Percentiles rank a stretch among this genome's conserved stretches.
Conservation (phyloP, 371 early-diverging fungal genomes). For the Apophysomyces ossiformis region DNA sequence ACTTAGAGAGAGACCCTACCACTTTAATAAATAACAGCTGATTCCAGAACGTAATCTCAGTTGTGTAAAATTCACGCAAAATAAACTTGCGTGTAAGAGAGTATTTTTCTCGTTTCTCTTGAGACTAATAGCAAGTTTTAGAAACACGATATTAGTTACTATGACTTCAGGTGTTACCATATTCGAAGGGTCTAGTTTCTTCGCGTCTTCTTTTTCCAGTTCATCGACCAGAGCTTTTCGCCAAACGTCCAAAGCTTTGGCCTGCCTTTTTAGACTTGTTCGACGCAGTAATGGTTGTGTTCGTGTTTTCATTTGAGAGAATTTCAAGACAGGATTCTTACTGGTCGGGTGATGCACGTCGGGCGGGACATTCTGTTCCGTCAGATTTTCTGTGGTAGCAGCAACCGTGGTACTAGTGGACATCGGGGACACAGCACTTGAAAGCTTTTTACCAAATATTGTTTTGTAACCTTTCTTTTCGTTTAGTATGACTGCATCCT, state of each 20-base stretch:
- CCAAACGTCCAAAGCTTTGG: slow-evolving; percentile 40
- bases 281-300: slow-evolving; percentile 26
- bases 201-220: not conserved
- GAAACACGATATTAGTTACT: not conserved
- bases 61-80: slow-evolving; percentile 44
- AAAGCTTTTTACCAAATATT: not conserved
- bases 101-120: slow-evolving; percentile 30
- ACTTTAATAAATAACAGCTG: slow-evolving; percentile 46
- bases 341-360: not conserved
- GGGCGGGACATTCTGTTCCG: not conserved
- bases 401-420: not conserved
- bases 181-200: not conserved
- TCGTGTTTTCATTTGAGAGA: slow-evolving; percentile 30
- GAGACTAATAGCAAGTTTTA: slow-evolving; percentile 18
- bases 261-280: slow-evolving; percentile 31
- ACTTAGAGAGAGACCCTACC: slow-evolving; percentile 21
- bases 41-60: slow-evolving; percentile 52
- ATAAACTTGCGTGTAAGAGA: slow-evolving; percentile 41
- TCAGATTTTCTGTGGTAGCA: not conserved
- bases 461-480: not conserved
- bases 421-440: not conserved
- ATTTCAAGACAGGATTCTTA: slow-evolving; percentile 16
- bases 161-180: not conserved
- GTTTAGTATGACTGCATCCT: not conserved
- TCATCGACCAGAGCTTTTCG: slow-evolving; percentile 23